Percentiles rank a stretch among this genome's conserved stretches.
Conservation (phyloP, 441 rosid genomes). For the Croton laevigatus region DNA sequence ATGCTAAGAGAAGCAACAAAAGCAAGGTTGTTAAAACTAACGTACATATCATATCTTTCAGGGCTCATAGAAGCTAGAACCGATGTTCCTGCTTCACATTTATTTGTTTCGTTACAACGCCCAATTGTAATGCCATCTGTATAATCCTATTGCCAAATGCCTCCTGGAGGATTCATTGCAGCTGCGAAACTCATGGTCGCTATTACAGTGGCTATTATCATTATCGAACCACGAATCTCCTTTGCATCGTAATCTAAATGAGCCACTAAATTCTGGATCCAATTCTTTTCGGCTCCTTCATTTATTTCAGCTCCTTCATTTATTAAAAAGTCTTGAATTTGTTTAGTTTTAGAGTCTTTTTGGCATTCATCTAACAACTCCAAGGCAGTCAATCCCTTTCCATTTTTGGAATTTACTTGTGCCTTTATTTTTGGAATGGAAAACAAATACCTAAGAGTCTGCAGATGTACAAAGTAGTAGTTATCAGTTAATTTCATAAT, state of each 20-base stretch:
- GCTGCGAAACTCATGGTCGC: background rate
- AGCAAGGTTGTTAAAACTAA: background rate
- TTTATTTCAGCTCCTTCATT: too few species aligned
- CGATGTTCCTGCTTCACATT: constrained; percentile 33
- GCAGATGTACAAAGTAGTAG: too few species aligned
- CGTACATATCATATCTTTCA: background rate
- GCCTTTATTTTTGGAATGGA: too few species aligned
- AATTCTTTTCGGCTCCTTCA: background rate
- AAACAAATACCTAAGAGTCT: too few species aligned
- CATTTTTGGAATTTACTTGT: too few species aligned
- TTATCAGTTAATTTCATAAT: too few species aligned
- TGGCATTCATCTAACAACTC: too few species aligned
- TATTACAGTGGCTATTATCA: constrained; percentile 6
- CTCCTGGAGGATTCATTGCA: constrained; percentile 3
- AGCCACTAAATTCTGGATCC: background rate
- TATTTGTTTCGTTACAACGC: background rate
- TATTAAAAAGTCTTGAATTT: too few species aligned
- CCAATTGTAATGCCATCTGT: background rate
- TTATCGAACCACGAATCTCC: background rate
- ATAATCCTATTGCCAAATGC: background rate
- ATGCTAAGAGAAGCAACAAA: background rate
- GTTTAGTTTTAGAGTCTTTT: too few species aligned
- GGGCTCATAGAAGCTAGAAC: constrained; percentile 12
- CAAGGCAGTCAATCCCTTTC: too few species aligned
- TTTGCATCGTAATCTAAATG: background rate